Conservation (phyloP, 2,329 filamentous ascomycete species). For the Pyricularia sp. region DNA sequence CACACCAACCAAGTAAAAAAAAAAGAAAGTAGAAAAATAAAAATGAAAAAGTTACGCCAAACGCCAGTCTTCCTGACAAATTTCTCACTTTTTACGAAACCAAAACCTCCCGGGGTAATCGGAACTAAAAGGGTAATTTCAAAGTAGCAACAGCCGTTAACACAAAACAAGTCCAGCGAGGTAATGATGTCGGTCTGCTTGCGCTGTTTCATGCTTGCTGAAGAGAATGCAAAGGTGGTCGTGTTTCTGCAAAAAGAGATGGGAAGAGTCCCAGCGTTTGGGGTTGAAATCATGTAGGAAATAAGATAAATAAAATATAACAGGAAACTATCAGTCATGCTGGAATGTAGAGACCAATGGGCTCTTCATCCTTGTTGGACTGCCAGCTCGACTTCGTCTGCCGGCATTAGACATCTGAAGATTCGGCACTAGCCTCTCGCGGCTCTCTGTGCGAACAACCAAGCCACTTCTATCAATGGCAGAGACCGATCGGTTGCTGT, state of each 20-base stretch:
- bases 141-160: neutral
- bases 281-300: neutral
- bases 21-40: neutral
- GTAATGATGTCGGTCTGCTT: neutral
- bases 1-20: neutral
- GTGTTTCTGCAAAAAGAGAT: neutral
- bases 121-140: neutral
- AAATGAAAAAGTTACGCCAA: neutral
- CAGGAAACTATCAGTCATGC: constrained; percentile 15
- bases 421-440: constrained; percentile 56
- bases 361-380: constrained; percentile 46
- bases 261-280: neutral
- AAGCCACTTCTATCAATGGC: constrained; percentile 57
- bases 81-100: neutral
- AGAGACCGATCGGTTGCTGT: constrained; percentile 21
- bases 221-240: constrained; percentile 2
- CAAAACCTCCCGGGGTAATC: neutral
- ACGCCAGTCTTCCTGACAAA: neutral
- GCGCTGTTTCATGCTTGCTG: neutral
- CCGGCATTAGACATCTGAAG: constrained; percentile 41
- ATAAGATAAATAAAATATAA: neutral
- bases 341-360: constrained; percentile 38
- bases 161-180: neutral
- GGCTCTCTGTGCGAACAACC: constrained; percentile 70
- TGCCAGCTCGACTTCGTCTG: constrained; percentile 41